These are phyloP conservation scores for Chloris gayana DNA, from an alignment of 176 grass and related monocot genomes.

Conservation along the genomic window DNA sequence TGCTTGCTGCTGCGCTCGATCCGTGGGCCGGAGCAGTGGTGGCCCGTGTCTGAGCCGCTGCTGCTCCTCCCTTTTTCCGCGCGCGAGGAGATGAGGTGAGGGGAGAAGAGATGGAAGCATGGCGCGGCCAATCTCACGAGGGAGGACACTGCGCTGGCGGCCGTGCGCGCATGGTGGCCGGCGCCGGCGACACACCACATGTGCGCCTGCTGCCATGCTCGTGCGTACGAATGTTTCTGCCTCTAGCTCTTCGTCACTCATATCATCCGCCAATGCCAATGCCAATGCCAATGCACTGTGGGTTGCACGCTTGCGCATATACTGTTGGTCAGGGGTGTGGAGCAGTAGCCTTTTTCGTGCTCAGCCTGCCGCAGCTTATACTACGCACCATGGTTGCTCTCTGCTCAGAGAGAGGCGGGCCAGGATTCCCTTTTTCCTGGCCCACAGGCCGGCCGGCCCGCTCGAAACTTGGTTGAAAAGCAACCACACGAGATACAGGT, in stretches of 20 bases:
- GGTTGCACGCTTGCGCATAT: background rate
- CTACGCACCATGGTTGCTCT: too few species aligned
- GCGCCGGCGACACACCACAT: constrained; percentile 26
- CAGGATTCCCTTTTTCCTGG: background rate
- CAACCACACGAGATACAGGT: background rate
- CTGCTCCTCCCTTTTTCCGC: background rate
- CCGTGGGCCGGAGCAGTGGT: too few species aligned
- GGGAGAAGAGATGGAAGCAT: too few species aligned
- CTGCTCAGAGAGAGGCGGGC: background rate
- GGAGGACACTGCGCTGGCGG: background rate
- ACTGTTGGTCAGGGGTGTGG: background rate
- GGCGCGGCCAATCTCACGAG: background rate
- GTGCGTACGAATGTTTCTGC: background rate
- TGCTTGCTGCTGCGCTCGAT: too few species aligned
- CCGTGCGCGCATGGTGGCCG: background rate
- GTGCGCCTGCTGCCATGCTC: background rate
- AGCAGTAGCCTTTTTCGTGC: background rate
- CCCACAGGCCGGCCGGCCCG: too few species aligned
- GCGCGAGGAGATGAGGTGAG: too few species aligned
- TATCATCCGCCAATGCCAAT: background rate
- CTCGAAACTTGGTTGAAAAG: background rate
- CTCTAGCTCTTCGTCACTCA: background rate
- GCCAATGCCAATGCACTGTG: background rate
- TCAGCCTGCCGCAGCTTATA: background rate
- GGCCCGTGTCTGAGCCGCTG: background rate